Evolutionary conservation across 225 moss, liverwort and hornwort genomes (phyloP).

Genomic region (Pleurozium schreberi): DNA sequence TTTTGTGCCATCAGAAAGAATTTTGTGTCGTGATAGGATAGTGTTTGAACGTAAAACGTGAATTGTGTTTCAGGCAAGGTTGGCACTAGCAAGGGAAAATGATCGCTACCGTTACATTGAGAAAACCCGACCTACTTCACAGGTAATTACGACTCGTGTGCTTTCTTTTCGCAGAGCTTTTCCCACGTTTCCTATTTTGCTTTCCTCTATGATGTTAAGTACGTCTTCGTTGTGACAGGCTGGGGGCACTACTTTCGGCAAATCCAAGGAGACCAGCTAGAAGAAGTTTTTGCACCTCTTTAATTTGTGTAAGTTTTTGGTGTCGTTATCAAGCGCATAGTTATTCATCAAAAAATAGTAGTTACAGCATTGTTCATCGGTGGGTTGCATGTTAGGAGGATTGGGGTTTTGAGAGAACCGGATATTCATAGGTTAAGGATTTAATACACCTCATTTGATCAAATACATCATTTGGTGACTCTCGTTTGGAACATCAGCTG

Average conservation of each 20-base stretch:
- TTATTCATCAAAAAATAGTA: not conserved
- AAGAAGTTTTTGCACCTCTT: not conserved
- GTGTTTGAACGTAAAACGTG: not conserved
- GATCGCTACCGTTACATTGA: slow-evolving; percentile 73
- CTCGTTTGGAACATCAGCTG: not conserved
- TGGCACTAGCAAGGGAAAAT: slow-evolving; percentile 49
- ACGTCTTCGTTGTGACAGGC: slow-evolving; percentile 5
- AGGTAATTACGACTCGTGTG: slow-evolving; percentile 23
- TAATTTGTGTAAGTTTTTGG: not conserved
- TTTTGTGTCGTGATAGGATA: not conserved
- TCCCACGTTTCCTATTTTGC: not conserved
- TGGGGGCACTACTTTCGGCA: slow-evolving; percentile 29
- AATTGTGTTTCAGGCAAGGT: slow-evolving; percentile 42
- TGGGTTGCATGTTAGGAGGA: not conserved
- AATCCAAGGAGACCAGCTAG: slow-evolving; percentile 31
- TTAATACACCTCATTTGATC: not conserved
- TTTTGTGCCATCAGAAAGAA: not conserved
- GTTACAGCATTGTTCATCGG: not conserved
- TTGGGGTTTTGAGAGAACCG: not conserved
- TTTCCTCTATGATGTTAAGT: not conserved
- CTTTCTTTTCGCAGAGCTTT: not conserved
- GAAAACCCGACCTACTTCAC: slow-evolving; percentile 54
- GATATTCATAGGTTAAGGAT: not conserved
- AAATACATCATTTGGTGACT: not conserved
- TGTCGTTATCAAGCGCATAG: not conserved